Evolutionary conservation across 768 basidiomycete genomes (phyloP).

Genomic region (Symmetrospora coprosmae): DNA sequence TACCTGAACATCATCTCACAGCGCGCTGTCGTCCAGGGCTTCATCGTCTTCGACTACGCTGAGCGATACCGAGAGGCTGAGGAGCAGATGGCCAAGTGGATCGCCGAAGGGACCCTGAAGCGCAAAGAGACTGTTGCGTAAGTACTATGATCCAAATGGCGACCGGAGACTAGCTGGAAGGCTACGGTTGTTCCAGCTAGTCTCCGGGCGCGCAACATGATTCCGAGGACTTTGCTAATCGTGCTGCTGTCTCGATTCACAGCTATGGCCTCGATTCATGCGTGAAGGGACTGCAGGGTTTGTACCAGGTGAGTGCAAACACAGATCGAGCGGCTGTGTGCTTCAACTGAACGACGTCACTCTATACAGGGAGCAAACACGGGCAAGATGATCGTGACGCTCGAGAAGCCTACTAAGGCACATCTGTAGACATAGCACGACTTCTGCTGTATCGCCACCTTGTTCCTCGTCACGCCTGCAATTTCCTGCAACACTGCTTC

Average conservation of each 20-base stretch:
- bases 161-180: no score
- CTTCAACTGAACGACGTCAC: neutral
- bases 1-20: conserved; percentile 52
- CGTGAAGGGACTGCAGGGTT: conserved; percentile 55
- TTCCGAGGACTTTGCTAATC: neutral
- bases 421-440: conserved; percentile 1
- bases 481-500: no score
- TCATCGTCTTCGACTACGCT: conserved; percentile 57
- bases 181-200: no score
- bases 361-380: conserved; percentile 58
- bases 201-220: no score
- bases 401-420: conserved; percentile 10
- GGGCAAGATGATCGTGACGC: conserved; percentile 51
- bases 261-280: conserved; percentile 54
- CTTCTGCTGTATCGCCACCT: no score
- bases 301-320: conserved; percentile 44
- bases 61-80: conserved; percentile 49
- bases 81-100: conserved; percentile 46
- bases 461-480: no score
- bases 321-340: neutral
- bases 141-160: no score
- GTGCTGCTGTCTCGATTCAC: conserved; percentile 42
- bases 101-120: conserved; percentile 58
- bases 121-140: conserved; percentile 41
- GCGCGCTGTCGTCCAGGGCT: conserved; percentile 62